phyloP scores from a whole-genome alignment of 2,329 filamentous ascomycete species.

The Cladosporium sp. region DNA sequence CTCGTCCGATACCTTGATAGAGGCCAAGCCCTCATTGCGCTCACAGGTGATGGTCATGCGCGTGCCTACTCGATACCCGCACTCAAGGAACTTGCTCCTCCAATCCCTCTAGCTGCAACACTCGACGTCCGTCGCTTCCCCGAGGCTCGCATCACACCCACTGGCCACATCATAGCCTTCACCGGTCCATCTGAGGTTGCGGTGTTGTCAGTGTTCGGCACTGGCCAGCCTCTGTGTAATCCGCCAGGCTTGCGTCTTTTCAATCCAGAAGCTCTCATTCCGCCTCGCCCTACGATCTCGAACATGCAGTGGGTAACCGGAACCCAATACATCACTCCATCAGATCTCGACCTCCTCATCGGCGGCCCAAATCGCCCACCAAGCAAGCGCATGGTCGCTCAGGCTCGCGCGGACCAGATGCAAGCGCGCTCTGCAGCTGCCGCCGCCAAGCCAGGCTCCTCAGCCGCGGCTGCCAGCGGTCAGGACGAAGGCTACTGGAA shows the following conservation, averaged over 20 bases:
- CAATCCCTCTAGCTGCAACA: constrained; percentile 61
- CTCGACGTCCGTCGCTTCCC: constrained; percentile 73
- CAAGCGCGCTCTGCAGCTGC: constrained; percentile 45
- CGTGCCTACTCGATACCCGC: constrained; percentile 85
- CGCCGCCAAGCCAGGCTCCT: constrained; percentile 33
- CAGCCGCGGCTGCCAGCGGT: constrained; percentile 23
- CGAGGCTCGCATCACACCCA: constrained; percentile 70
- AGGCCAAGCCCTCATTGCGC: constrained; percentile 75
- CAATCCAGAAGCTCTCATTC: constrained; percentile 73
- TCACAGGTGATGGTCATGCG: constrained; percentile 80
- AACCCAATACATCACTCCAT: constrained; percentile 75
- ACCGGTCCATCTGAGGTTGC: constrained; percentile 83
- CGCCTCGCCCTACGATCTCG: constrained; percentile 86
- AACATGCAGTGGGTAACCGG: constrained; percentile 96
- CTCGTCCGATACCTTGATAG: constrained; percentile 72
- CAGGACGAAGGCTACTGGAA: constrained; percentile 68
- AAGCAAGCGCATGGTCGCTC: constrained; percentile 83
- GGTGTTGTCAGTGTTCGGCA: constrained; percentile 82
- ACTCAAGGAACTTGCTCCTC: constrained; percentile 76
- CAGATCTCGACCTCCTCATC: constrained; percentile 87
- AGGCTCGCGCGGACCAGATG: constrained; percentile 73
- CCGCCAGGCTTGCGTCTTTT: constrained; percentile 63
- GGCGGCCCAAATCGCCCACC: constrained; percentile 85
- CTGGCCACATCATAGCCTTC: constrained; percentile 86
- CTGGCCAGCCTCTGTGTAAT: constrained; percentile 59